phyloP scores from a whole-genome alignment of 306 rosid species.

The Cucumis hystrix region DNA sequence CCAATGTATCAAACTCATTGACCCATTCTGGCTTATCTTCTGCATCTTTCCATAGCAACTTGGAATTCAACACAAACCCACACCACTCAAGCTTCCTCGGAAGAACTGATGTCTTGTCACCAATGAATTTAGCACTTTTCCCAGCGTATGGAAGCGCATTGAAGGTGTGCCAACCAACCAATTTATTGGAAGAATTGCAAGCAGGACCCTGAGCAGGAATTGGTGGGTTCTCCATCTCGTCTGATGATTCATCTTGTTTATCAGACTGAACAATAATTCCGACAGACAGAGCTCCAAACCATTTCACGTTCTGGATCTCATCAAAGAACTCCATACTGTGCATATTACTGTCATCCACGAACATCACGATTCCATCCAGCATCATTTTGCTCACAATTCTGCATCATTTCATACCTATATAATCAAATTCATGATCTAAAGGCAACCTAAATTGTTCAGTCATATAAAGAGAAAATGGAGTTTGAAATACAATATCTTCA shows the following conservation, averaged over 20 bases:
- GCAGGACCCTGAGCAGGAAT: constrained; percentile 95
- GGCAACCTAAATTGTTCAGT: constrained; percentile 4
- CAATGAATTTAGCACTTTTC: constrained; percentile 61
- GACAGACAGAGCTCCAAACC: constrained; percentile 91
- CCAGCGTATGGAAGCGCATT: constrained; percentile 53
- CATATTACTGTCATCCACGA: constrained; percentile 98
- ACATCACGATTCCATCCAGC: constrained; percentile 84
- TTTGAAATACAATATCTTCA: background rate
- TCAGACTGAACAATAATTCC: constrained; percentile 69
- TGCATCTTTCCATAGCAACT: constrained; percentile 66
- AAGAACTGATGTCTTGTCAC: constrained; percentile 69
- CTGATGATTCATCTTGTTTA: constrained; percentile 23
- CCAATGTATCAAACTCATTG: constrained; percentile 51
- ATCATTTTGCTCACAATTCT: constrained; percentile 68
- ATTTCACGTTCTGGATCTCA: constrained; percentile 70
- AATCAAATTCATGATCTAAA: constrained; percentile 20
- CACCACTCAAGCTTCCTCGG: constrained; percentile 91
- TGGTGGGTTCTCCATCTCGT: constrained; percentile 30
- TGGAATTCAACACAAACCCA: constrained; percentile 86
- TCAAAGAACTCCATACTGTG: constrained; percentile 91
- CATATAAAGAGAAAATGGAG: background rate
- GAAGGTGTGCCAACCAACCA: constrained; percentile 96
- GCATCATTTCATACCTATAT: constrained; percentile 25
- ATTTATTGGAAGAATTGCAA: constrained; percentile 69
- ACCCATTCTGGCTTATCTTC: constrained; percentile 84